phyloP scores from a whole-genome alignment of 2,329 filamentous ascomycete genomes.

The Penicillium crustosum region DNA sequence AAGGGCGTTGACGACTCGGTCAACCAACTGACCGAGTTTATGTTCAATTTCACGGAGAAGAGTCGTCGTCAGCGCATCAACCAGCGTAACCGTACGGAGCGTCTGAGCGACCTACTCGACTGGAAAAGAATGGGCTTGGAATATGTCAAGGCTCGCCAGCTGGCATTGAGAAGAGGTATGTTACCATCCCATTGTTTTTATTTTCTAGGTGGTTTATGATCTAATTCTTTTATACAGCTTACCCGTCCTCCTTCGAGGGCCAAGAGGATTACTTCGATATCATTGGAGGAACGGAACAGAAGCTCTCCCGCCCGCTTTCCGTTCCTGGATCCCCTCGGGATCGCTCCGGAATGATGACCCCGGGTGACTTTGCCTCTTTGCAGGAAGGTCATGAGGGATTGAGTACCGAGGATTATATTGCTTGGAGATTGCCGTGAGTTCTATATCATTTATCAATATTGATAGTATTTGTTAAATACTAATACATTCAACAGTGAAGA shows the following conservation, averaged over 20 bases:
- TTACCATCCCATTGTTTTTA: not conserved
- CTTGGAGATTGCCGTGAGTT: slow-evolving; percentile 96
- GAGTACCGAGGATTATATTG: slow-evolving; percentile 94
- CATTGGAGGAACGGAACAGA: slow-evolving; percentile 88
- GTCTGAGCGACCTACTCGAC: slow-evolving; percentile 89
- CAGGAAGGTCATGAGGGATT: slow-evolving; percentile 92
- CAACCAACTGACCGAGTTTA: slow-evolving; percentile 86
- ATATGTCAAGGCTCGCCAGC: slow-evolving; percentile 94
- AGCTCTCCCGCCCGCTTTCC: slow-evolving; percentile 91
- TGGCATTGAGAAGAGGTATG: slow-evolving; percentile 73
- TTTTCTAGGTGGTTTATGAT: not conserved
- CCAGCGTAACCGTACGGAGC: slow-evolving; percentile 94
- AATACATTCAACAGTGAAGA: slow-evolving; percentile 65
- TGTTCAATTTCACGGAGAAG: slow-evolving; percentile 93
- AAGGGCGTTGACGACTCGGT: slow-evolving; percentile 98
- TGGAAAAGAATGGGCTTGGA: slow-evolving; percentile 99
- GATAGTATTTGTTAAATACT: slow-evolving; percentile 5
- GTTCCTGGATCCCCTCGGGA: slow-evolving; percentile 91
- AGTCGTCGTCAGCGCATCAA: slow-evolving; percentile 96
- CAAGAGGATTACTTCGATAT: slow-evolving; percentile 82
- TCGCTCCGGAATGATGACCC: slow-evolving; percentile 96
- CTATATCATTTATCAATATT: too few relatives aligned
- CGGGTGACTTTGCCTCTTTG: slow-evolving; percentile 92
- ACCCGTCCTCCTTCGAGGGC: slow-evolving; percentile 77
- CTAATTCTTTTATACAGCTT: slow-evolving; percentile 57